Base-by-base conservation (phyloP, 345 rosid species). In the Mangifera indica region DNA sequence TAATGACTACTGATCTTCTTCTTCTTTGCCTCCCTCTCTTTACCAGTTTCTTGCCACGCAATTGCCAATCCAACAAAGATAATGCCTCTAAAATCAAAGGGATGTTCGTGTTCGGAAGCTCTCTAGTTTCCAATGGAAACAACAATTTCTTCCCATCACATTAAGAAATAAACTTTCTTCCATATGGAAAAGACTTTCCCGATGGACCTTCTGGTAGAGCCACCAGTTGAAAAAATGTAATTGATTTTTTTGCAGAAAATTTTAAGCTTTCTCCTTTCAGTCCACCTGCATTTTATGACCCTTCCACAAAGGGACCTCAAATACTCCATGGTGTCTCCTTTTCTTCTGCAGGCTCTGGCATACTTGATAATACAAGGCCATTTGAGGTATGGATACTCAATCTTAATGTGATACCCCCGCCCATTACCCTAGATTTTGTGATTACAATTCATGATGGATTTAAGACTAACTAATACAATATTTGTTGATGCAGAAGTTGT, bases 61-160 rank as follows among this genome's bases (percentile, higher is more conserved):
- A 32, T 10, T 6, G 69, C 21, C 48, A 53, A 15, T 22, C 51
- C 15, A 18, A 22, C 6, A 42, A 32, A 0, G 9, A 46, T n/a
- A 40, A 21, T 21, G 20, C 52, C 4, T 25, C 4, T 1, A 18
- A 5, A 18, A 69, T 78, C 29, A 69, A 60, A 53, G 92, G 92
- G 57, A 81, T 88, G 88, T 88, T 88, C 66, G 88, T 86, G 57
- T 88, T 88, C 69, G 93, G 93, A 29, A 84, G 90, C 86, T 86
- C 90, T 32, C 69, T 88, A 51, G 84, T 88, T 34, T 90, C 86
- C 75, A 86, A 83, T 67, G 93, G 90, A 24, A 88, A 88, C 88
- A 88, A 88, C 81, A 86, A 88, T 77, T 80, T 73, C 76, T 86
- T 86, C 22, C 25, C 15, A 66, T 72, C 79, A 0, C 3, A 15